Evolutionary conservation across 2,329 filamentous ascomycete genomes (phyloP).

Genomic region (Didymella segeticola): DNA sequence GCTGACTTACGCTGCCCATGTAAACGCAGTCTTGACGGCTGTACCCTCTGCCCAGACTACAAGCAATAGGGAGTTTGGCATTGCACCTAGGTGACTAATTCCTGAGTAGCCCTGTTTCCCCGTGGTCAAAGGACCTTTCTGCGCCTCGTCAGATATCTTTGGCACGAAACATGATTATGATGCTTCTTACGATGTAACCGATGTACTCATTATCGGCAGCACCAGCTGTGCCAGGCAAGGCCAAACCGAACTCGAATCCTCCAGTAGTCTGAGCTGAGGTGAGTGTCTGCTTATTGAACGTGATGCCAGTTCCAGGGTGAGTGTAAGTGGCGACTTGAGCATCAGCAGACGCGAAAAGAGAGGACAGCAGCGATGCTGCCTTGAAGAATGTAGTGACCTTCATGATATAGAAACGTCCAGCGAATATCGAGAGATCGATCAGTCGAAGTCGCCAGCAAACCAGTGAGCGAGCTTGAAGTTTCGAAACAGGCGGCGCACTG

Average conservation of each 20-base stretch:
- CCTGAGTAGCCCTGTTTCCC: conserved; percentile 46
- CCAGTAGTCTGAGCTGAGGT: conserved; percentile 36
- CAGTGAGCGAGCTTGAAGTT: conserved; percentile 26
- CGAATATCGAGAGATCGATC: conserved; percentile 21
- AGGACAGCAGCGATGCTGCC: conserved; percentile 47
- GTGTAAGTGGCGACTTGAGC: conserved; percentile 42
- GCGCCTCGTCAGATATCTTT: conserved; percentile 14
- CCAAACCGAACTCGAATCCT: conserved; percentile 47
- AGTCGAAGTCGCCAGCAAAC: conserved; percentile 26
- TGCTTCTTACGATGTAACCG: conserved; percentile 42
- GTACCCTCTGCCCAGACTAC: conserved; percentile 40
- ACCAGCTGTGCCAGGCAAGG: conserved; percentile 33
- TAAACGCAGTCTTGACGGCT: conserved; percentile 42
- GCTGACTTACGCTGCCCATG: conserved; percentile 36
- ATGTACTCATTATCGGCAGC: conserved; percentile 46
- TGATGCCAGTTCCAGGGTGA: conserved; percentile 40
- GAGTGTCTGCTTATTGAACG: conserved; percentile 37
- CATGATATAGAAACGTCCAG: conserved; percentile 37
- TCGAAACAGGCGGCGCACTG: conserved; percentile 27
- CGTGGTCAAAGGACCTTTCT: conserved; percentile 40
- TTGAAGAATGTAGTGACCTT: conserved; percentile 43
- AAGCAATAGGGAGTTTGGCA: conserved; percentile 45
- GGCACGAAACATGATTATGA: background rate
- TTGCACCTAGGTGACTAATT: conserved; percentile 46
- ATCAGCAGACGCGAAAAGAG: conserved; percentile 39